Evolutionary conservation across 2,329 filamentous ascomycete species (phyloP).

Genomic region (Phyllosticta ampelicida): DNA sequence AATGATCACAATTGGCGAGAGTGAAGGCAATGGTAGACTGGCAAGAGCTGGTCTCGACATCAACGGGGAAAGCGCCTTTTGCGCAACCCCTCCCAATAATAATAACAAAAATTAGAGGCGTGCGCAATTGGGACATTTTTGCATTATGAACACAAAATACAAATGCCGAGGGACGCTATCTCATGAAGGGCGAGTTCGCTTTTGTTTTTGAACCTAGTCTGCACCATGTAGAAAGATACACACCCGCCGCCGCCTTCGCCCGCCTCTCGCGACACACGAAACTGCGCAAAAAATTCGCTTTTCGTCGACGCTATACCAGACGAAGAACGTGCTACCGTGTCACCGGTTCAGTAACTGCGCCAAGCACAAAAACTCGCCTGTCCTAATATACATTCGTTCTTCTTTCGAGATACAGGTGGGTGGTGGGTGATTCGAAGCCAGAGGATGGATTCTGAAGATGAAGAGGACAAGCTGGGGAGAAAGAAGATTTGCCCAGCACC

Average conservation of each 20-base stretch:
- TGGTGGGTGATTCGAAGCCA: background rate
- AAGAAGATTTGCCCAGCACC: conserved; percentile 8
- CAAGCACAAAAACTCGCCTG: conserved; percentile 5
- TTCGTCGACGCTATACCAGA: background rate
- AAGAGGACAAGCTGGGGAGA: background rate
- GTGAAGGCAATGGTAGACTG: too few species aligned
- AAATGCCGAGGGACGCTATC: background rate
- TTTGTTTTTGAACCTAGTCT: background rate
- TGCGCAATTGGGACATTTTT: background rate
- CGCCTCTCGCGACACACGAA: background rate
- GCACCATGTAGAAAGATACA: background rate
- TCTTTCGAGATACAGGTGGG: conserved; percentile 9
- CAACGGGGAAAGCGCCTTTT: too few species aligned
- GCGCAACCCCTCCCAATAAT: too few species aligned
- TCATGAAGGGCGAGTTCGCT: background rate
- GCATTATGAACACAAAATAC: background rate
- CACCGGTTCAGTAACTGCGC: background rate
- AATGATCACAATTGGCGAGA: too few species aligned
- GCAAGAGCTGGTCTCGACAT: too few species aligned
- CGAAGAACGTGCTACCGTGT: background rate
- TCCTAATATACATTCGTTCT: conserved; percentile 9
- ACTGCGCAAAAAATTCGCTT: background rate
- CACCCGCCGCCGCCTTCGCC: background rate
- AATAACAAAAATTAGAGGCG: too few species aligned
- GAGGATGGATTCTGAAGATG: background rate